Evolutionary conservation across 192 early-diverging fungal genomes (phyloP), one percentile per base, ranked within the genome.

Genomic region (Podila verticillata): DNA sequence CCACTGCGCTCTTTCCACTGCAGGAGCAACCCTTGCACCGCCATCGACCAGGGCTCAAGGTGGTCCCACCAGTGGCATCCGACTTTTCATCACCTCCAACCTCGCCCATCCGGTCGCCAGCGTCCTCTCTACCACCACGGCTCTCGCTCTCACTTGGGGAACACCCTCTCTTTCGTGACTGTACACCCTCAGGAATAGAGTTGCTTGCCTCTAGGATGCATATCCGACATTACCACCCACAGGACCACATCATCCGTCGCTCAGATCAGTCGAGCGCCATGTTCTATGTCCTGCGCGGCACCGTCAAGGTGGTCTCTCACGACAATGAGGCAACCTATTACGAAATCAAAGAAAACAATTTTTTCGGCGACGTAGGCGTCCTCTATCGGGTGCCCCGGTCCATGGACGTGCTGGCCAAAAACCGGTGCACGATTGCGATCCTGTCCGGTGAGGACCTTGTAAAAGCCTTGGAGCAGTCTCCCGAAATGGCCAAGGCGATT

Each of bases 291-390:
- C 66, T 88, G 2, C 63, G 85, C 9, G 87, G 87, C 13, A 65
- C 80, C 0, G 87, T 88, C 20, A 80, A 84, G 24, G 87, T 88
- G 4, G 86, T 82, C 29, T 88, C 87, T 7, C 82, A 75, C 57
- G 88, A 88, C 28, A 75, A 77, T 30, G 85, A 87, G 48, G 75
- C 79, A 15, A 82, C 87, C 6, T 87, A 84, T 75, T 82, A 87
- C 22, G 84, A 83, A 17, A 66, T 94, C 73, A 84, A 87, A 34
- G 87, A 92, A 70, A 85, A 89, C 54, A 88, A 87, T 30, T 94
- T 94, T 81, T 94, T 94, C 70, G 93, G 93, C n/a, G 93, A 94
- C 67, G 92, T 94, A 26, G 93, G 92, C 12, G 90, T 94, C 3
- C 77, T 94, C 5, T 93, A 90, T 72, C 86, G 87, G 17, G 87